Conservation (phyloP, 1,284 basidiomycete genomes). For the Ustilago loliicola region DNA sequence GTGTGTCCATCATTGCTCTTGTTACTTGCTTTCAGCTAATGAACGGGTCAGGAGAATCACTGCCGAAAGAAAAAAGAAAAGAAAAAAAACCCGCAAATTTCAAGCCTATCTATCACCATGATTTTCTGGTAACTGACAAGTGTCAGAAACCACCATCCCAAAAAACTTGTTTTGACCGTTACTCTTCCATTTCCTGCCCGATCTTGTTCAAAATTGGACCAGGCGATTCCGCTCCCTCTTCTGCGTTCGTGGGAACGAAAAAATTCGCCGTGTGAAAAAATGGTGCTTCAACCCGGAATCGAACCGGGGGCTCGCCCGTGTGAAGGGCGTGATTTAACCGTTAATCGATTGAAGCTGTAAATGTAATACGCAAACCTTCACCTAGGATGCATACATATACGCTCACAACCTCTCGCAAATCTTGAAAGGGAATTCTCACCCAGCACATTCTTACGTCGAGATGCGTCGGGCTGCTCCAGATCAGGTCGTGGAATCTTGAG, state of each 20-base stretch:
- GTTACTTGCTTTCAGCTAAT: too few relatives aligned
- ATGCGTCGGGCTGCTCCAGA: too few relatives aligned
- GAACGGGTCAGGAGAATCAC: too few relatives aligned
- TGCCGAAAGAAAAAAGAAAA: too few relatives aligned
- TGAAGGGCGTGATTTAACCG: slow-evolving; percentile 57
- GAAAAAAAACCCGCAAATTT: too few relatives aligned
- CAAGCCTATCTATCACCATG: too few relatives aligned
- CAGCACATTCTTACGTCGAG: too few relatives aligned
- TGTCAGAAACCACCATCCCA: slow-evolving; percentile 19
- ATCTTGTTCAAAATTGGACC: slow-evolving; percentile 18
- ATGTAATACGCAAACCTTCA: neutral
- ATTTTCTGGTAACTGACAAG: neutral
- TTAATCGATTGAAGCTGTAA: slow-evolving; percentile 47
- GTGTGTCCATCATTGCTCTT: too few relatives aligned
- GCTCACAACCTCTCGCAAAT: too few relatives aligned
- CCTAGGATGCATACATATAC: slow-evolving; percentile 4
- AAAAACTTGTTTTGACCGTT: slow-evolving; percentile 10
- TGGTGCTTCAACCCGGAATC: slow-evolving; percentile 48
- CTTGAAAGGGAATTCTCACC: too few relatives aligned
- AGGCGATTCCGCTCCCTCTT: slow-evolving; percentile 6
- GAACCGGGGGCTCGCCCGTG: slow-evolving; percentile 54
- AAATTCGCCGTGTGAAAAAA: slow-evolving; percentile 5
- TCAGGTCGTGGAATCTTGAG: too few relatives aligned
- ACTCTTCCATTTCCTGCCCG: slow-evolving; percentile 18
- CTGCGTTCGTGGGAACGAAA: slow-evolving; percentile 3